Percentiles rank a stretch among this genome's conserved stretches.
Evolutionary conservation across 2,329 filamentous ascomycete species (phyloP).

Genomic region (Ophiobolus disseminans): DNA sequence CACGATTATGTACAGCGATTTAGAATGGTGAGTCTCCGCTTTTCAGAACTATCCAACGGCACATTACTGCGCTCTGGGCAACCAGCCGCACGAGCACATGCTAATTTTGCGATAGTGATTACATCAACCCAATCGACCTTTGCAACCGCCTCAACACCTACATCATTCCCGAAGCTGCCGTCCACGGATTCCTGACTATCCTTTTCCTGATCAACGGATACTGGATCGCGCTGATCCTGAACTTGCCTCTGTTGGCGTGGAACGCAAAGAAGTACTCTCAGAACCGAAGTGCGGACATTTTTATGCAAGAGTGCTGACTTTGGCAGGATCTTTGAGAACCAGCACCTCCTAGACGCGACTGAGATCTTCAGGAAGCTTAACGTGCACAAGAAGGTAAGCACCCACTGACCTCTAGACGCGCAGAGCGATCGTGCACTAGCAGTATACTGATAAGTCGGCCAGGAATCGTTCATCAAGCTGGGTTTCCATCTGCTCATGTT

Average conservation of each 20-base stretch:
- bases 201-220: conserved; percentile 98
- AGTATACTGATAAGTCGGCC: too few relatives aligned
- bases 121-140: conserved; percentile 99
- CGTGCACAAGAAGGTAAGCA: conserved; percentile 90
- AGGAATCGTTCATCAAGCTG: conserved; percentile 99
- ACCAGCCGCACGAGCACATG: conserved; percentile 21
- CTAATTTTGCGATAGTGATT: conserved; percentile 72
- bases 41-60: not conserved
- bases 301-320: conserved; percentile 43
- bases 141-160: conserved; percentile 99
- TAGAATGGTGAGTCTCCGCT: conserved; percentile 88
- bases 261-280: conserved; percentile 93
- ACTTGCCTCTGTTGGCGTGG: conserved; percentile 89
- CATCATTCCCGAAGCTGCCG: conserved; percentile 97
- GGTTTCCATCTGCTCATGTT: conserved; percentile 99
- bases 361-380: conserved; percentile 99
- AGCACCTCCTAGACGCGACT: conserved; percentile 94
- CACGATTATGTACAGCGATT: conserved; percentile 99
- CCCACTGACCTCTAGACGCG: not conserved
- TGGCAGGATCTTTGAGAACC: conserved; percentile 90
- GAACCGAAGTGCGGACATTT: not conserved
- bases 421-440: not conserved
- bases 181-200: conserved; percentile 94
- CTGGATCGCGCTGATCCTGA: conserved; percentile 92
- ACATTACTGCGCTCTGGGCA: not conserved